phyloP scores from a whole-genome alignment of 805 yeast genomes.

The Cyberlindnera mycetangii region DNA sequence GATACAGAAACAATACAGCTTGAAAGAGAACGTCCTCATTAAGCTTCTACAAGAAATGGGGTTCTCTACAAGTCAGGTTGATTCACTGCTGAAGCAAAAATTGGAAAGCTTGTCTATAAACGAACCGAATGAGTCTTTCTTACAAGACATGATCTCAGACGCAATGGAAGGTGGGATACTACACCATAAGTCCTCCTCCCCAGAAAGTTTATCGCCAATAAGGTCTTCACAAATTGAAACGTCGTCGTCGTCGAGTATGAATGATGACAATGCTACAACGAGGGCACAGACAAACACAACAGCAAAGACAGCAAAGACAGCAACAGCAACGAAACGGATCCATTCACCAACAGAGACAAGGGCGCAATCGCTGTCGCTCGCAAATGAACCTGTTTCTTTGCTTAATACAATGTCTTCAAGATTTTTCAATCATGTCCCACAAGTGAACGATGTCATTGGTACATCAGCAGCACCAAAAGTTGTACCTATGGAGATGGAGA shows the following conservation, averaged over 20 bases:
- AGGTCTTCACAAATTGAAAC: not conserved
- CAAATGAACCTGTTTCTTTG: not conserved
- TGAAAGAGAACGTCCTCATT: slow-evolving; percentile 34
- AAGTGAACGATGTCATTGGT: slow-evolving; percentile 24
- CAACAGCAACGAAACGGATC: too few species aligned
- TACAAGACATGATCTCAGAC: slow-evolving; percentile 30
- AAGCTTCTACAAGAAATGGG: slow-evolving; percentile 37
- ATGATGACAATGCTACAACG: slow-evolving; percentile 1
- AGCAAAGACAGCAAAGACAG: too few species aligned
- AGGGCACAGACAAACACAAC: slow-evolving; percentile 14
- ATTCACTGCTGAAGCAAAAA: slow-evolving; percentile 28
- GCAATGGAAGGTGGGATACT: slow-evolving; percentile 30
- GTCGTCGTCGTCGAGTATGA: slow-evolving; percentile 5
- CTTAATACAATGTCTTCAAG: slow-evolving; percentile 20
- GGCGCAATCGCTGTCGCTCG: too few species aligned
- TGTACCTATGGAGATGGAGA: slow-evolving; percentile 44
- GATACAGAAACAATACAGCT: slow-evolving; percentile 32
- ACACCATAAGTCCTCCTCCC: not conserved
- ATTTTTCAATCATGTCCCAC: slow-evolving; percentile 23
- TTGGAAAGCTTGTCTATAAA: slow-evolving; percentile 1
- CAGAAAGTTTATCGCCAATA: not conserved
- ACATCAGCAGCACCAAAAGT: slow-evolving; percentile 6
- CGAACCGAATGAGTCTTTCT: not conserved
- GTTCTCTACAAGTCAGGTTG: slow-evolving; percentile 35
- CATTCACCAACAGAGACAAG: not conserved